A percentile compares a stretch with the other conserved stretches of the same genome.
These are phyloP conservation scores for Candida tetrigidarum DNA, from an alignment of 1,139 yeast genomes.

Conservation along the genomic window DNA sequence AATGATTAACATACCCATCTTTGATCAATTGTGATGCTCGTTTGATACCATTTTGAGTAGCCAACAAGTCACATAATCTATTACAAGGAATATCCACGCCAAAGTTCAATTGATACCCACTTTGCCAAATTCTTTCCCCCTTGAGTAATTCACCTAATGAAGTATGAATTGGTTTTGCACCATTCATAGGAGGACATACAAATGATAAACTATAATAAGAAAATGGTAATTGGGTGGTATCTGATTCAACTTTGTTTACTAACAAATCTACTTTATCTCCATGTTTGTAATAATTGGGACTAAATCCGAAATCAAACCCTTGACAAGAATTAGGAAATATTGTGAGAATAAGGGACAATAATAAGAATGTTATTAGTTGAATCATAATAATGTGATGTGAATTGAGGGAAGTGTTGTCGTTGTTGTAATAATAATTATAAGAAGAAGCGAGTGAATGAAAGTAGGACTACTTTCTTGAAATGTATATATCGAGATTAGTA, in stretches of 20 bases:
- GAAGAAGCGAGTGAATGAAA: constrained; percentile 2
- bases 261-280: constrained; percentile 72
- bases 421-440: background rate
- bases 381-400: too few relatives aligned
- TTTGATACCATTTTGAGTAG: constrained; percentile 51
- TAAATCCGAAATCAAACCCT: constrained; percentile 22
- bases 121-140: constrained; percentile 81
- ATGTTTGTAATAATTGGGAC: constrained; percentile 34
- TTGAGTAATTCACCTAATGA: constrained; percentile 78
- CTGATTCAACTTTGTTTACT: constrained; percentile 81
- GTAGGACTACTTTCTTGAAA: background rate
- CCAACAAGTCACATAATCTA: constrained; percentile 66
- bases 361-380: constrained; percentile 5
- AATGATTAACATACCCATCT: constrained; percentile 77
- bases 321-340: background rate
- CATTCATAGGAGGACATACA: constrained; percentile 70
- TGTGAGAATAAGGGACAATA: background rate
- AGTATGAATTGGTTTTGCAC: constrained; percentile 62
- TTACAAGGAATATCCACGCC: constrained; percentile 68
- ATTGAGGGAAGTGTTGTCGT: background rate
- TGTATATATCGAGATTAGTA: too few relatives aligned
- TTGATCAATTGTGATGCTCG: constrained; percentile 66
- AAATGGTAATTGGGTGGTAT: constrained; percentile 75
- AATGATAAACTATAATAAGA: constrained; percentile 80
- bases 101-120: constrained; percentile 66